Base-by-base conservation (phyloP, 2,329 filamentous ascomycete species). In the Epicoccum nigrum region DNA sequence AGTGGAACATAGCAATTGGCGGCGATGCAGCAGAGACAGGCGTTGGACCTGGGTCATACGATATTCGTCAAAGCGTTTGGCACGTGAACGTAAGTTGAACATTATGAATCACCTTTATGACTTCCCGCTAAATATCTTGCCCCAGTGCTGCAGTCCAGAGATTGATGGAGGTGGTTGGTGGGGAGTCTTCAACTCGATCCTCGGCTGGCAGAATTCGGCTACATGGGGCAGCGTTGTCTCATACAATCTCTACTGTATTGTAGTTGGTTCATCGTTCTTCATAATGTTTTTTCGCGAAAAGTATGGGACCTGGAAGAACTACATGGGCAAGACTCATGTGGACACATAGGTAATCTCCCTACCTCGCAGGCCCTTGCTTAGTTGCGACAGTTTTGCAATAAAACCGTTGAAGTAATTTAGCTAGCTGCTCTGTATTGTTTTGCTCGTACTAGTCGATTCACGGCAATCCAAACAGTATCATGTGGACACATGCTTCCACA, bases 121-220 rank as follows among this genome's bases (percentile, higher is more conserved):
- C 1, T 5, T 13, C 13, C 6, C 21, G 16, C 39, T 50, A n/a
- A 43, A n/a, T 30, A 19, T 30, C 16, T 19, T 3, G 20, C 28
- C 4, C 31, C 9, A 88, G 84, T 94, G 88, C 77, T 93, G 89
- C 70, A 92, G 83, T 64, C 86, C 90, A 0, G 76, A 84, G 43
- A 72, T 86, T 34, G 85, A 89, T 56, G 87, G 88, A 20, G 87
- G 87, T 39, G 85, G 86, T 25, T 88, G 87, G 39, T 95, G 90
- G 90, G 89, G 89, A 47, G 84, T 95, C 59, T 90, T 95, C 79
- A 92, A 94, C 63, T 85, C 89, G 53, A 80, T 95, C 45, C 78
- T 95, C 7, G 90, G 91, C 51, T 96, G 91, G 91, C 83, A 85
- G 53, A 95, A 95, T 76, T 90, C 88, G 7, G 91, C 89, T 5